A percentile compares a stretch with the other conserved stretches of the same genome.
These are phyloP conservation scores for Rhynchosporium graminicola DNA, from an alignment of 2,329 filamentous ascomycete species.

Conservation along the genomic window DNA sequence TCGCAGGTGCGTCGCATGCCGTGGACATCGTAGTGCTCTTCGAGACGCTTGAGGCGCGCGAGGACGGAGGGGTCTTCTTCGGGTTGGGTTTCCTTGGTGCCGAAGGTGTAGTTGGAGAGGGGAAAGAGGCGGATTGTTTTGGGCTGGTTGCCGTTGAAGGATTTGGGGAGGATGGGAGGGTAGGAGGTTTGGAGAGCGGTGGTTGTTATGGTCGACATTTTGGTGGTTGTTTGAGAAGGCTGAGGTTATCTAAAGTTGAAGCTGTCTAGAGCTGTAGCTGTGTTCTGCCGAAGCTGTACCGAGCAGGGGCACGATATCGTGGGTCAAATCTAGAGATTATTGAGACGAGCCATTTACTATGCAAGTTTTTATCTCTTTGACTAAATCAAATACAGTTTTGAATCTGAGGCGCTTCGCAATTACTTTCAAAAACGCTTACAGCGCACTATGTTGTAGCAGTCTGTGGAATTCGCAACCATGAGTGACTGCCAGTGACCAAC, in stretches of 20 bases:
- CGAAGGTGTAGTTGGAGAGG: slow-evolving; percentile 97
- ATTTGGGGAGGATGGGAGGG: slow-evolving; percentile 75
- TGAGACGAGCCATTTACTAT: too few species aligned
- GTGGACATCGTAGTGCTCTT: slow-evolving; percentile 88
- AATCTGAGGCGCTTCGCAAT: too few species aligned
- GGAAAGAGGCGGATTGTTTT: slow-evolving; percentile 89
- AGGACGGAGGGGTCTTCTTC: slow-evolving; percentile 97
- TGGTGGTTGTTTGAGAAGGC: slow-evolving; percentile 23
- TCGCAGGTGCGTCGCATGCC: slow-evolving; percentile 98
- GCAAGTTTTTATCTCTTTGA: too few species aligned
- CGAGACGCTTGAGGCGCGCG: slow-evolving; percentile 87
- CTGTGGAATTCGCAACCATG: too few species aligned
- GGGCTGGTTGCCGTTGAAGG: slow-evolving; percentile 89
- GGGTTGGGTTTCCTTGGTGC: slow-evolving; percentile 96
- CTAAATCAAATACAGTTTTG: too few species aligned
- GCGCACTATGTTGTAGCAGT: too few species aligned
- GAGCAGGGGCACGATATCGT: not conserved
- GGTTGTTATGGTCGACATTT: slow-evolving; percentile 83
- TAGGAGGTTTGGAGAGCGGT: slow-evolving; percentile 75
- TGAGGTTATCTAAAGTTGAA: slow-evolving; percentile 4
- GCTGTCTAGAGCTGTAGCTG: not conserved
- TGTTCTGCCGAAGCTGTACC: not conserved
- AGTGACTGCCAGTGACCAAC: too few species aligned
- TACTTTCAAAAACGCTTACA: too few species aligned
- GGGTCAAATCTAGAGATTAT: not conserved